Conservation (phyloP, 352 stramenopile genomes). For the Phytophthora idaei region DNA sequence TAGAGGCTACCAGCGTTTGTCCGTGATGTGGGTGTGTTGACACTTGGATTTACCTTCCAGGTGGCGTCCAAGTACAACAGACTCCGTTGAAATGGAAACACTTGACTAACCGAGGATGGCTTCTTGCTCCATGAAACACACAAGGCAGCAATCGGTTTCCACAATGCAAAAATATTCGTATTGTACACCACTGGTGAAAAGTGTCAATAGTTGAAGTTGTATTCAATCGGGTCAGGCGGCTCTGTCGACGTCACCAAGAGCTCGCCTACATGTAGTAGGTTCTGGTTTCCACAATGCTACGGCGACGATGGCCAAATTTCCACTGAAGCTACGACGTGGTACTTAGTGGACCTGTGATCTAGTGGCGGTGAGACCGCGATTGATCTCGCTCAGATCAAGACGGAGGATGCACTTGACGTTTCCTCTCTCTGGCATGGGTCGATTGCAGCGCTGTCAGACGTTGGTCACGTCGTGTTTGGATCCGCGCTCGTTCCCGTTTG, state of each 20-base stretch:
- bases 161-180: too few relatives aligned
- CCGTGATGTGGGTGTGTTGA: too few relatives aligned
- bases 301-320: neutral
- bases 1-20: too few relatives aligned
- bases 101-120: too few relatives aligned
- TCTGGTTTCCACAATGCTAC: slow-evolving; percentile 1
- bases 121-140: too few relatives aligned
- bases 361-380: slow-evolving; percentile 1
- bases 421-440: neutral
- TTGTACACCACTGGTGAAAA: too few relatives aligned
- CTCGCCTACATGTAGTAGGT: neutral
- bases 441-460: slow-evolving; percentile 12
- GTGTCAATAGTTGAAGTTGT: neutral
- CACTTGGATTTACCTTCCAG: too few relatives aligned
- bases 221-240: neutral
- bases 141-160: too few relatives aligned
- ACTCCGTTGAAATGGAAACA: too few relatives aligned
- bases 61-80: too few relatives aligned
- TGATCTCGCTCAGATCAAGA: slow-evolving; percentile 9
- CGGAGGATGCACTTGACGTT: slow-evolving; percentile 15
- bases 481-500: neutral
- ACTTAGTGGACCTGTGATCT: neutral
- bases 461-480: neutral
- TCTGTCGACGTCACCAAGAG: too few relatives aligned
- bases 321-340: slow-evolving; percentile 12